Evolutionary conservation across 75 land plant species (phyloP), one percentile per base, ranked within the genome.

Genomic region (Sequoiadendron giganteum): DNA sequence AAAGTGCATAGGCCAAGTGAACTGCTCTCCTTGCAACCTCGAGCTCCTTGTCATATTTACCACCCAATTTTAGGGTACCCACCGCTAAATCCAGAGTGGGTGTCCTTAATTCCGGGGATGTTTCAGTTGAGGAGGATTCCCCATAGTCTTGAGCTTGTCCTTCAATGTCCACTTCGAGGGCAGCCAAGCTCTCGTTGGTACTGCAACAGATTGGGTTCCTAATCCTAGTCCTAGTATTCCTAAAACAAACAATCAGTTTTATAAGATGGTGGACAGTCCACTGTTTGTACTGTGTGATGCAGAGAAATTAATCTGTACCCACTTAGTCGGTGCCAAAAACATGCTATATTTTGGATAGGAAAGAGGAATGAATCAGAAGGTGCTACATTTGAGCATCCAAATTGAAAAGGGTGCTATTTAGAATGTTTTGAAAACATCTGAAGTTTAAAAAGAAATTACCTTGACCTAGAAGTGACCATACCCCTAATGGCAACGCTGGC

Each of bases 1-100:
- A 93, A 11, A 97, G 91, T 40, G 90, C 87, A 88, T 94, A 97
- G 32, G 95, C 97, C 91, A 97, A 88, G 87, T 97, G 99, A 8
- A 97, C 95, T 49, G 95, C 97, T 77, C 93, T 78, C 36, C 94
- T 94, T 38, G 95, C 99, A 38, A 95, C 93, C 13, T 93, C 93
- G 83, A 95, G 68, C 87, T 97, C 99, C 89, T 81, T 84, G 13
- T 86, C 85, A 86, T 92, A 94, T 70, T 80, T 91, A 3, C 86
- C 89, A 25, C 82, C 43, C 30, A 87, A 25, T 43, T 77, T 77
- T 38, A 77, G 80, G 80, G 80, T 43, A 77, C 42, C 42, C 1
- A 18, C 21, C 80, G 43, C 40, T 38, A 38, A 36, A 18, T 77
- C 21, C 40, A 77, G 16, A 18, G 40, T 38, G 43, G 80, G 80